Conservation (phyloP, 345 rosid genomes). For the Carallia brachiata region DNA sequence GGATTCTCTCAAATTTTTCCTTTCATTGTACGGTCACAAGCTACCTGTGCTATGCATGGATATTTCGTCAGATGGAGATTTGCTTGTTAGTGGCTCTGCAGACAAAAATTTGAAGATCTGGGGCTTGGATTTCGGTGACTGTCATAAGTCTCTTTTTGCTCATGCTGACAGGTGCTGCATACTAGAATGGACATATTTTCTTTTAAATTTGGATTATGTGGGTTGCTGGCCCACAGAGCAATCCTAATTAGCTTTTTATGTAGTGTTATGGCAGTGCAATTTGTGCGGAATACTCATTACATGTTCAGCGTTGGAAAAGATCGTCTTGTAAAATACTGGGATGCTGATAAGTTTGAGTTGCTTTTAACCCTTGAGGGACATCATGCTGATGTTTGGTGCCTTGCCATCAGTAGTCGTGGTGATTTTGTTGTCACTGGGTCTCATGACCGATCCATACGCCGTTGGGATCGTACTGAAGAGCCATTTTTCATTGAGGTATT, state of each 20-base stretch:
- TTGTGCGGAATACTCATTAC: conserved; percentile 85
- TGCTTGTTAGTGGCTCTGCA: conserved; percentile 91
- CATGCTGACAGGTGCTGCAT: conserved; percentile 73
- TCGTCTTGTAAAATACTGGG: conserved; percentile 92
- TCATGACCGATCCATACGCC: conserved; percentile 93
- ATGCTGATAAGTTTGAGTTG: conserved; percentile 94
- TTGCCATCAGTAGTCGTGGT: conserved; percentile 78
- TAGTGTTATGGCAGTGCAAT: conserved; percentile 93
- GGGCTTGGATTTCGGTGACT: conserved; percentile 98
- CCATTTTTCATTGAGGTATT: conserved; percentile 92
- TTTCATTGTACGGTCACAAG: conserved; percentile 87
- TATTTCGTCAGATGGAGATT: conserved; percentile 92
- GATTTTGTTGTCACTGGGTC: conserved; percentile 96
- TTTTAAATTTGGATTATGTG: conserved; percentile 1
- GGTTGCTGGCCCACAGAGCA: neutral
- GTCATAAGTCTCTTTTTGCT: conserved; percentile 96
- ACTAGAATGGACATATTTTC: neutral
- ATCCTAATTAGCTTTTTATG: conserved; percentile 37
- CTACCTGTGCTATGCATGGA: conserved; percentile 94
- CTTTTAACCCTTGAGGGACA: conserved; percentile 92
- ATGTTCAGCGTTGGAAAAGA: conserved; percentile 94
- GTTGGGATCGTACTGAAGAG: conserved; percentile 98
- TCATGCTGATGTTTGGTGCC: conserved; percentile 93
- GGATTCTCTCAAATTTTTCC: conserved; percentile 87
- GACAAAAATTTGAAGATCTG: conserved; percentile 94